Evolutionary conservation across 2,329 filamentous ascomycete species (phyloP).

Genomic region (Cyclaneusma minus): DNA sequence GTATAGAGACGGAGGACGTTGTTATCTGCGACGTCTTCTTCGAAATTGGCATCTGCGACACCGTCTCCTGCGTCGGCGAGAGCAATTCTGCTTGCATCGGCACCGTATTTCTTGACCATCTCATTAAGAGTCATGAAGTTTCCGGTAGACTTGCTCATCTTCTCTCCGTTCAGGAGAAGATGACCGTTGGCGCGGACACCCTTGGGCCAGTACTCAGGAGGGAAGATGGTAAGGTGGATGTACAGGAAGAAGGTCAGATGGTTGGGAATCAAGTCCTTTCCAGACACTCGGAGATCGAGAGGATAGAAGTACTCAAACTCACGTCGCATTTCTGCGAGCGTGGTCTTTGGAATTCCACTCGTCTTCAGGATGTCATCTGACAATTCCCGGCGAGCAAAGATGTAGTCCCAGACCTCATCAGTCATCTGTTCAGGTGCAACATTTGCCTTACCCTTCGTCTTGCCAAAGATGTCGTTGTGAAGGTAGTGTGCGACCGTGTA

Average conservation of each 20-base stretch:
- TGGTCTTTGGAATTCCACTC: slow-evolving; percentile 58
- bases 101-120: slow-evolving; percentile 80
- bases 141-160: slow-evolving; percentile 96
- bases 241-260: slow-evolving; percentile 95
- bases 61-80: slow-evolving; percentile 90
- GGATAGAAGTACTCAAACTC: slow-evolving; percentile 98
- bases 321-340: slow-evolving; percentile 65
- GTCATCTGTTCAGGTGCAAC: slow-evolving; percentile 76
- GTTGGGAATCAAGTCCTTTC: slow-evolving; percentile 87
- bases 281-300: slow-evolving; percentile 71
- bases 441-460: slow-evolving; percentile 47
- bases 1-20: slow-evolving; percentile 73
- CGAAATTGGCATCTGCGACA: slow-evolving; percentile 92
- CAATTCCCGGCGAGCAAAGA: slow-evolving; percentile 66
- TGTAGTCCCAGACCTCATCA: slow-evolving; percentile 91
- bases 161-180: slow-evolving; percentile 86
- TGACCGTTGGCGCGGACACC: slow-evolving; percentile 84
- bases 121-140: slow-evolving; percentile 92
- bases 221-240: slow-evolving; percentile 81
- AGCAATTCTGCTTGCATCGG: slow-evolving; percentile 80
- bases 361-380: slow-evolving; percentile 46
- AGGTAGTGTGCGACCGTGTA: slow-evolving; percentile 53
- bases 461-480: slow-evolving; percentile 77
- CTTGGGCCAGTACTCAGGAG: slow-evolving; percentile 74
- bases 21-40: slow-evolving; percentile 85